Evolutionary conservation across 1,284 basidiomycete species (phyloP).

Genomic region (Malassezia cuniculi): DNA sequence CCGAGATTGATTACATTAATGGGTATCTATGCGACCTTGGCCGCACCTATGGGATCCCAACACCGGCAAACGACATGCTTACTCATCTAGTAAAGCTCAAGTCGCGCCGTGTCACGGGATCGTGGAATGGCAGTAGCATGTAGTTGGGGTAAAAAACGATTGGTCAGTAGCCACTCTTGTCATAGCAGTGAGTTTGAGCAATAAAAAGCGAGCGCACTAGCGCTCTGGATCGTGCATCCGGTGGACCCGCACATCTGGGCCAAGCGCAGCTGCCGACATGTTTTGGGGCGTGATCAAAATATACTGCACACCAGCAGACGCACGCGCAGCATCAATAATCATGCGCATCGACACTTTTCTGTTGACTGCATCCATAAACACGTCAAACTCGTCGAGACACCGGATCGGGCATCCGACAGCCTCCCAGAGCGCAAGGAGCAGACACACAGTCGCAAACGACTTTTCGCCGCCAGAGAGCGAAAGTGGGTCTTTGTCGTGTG

Average conservation of each 20-base stretch:
- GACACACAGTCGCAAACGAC: constrained; percentile 87
- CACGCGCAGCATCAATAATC: constrained; percentile 49
- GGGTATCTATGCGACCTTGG: constrained; percentile 68
- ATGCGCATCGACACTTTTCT: constrained; percentile 78
- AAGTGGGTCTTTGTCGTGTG: constrained; percentile 29
- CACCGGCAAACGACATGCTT: constrained; percentile 56
- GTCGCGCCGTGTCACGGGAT: constrained; percentile 24
- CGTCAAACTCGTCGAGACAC: constrained; percentile 70
- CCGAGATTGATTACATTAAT: constrained; percentile 58
- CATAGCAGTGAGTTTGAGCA: too few species aligned
- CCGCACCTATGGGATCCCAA: constrained; percentile 52
- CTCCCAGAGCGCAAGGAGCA: constrained; percentile 87
- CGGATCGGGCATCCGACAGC: constrained; percentile 82
- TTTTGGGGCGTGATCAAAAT: constrained; percentile 39
- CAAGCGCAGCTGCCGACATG: constrained; percentile 24
- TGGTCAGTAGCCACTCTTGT: too few species aligned
- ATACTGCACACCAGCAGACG: constrained; percentile 19
- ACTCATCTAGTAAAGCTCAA: constrained; percentile 55
- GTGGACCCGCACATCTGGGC: constrained; percentile 15
- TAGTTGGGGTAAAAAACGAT: not conserved
- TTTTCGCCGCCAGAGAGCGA: constrained; percentile 79
- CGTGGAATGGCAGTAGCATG: not conserved
- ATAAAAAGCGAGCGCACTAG: too few species aligned
- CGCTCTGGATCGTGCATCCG: constrained; percentile 18
- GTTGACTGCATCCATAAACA: constrained; percentile 91